A percentile compares a stretch with the other conserved stretches of the same genome.
phyloP scores from a whole-genome alignment of 306 rosid species.

The Biancaea sappan region DNA sequence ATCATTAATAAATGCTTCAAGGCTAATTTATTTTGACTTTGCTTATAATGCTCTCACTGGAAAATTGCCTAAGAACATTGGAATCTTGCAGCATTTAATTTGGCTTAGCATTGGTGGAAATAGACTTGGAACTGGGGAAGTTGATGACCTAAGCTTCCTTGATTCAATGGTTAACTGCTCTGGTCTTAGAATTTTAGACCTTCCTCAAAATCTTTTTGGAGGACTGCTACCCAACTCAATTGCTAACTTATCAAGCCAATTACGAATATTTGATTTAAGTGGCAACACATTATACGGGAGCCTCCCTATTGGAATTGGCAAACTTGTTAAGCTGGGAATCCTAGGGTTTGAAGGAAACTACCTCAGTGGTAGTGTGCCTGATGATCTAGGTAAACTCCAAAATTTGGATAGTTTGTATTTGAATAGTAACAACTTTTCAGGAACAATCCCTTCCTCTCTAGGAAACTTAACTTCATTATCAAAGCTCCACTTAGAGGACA shows the following conservation, averaged over 20 bases:
- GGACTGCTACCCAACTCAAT: conserved; percentile 42
- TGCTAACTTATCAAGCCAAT: conserved; percentile 35
- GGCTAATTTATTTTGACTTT: conserved; percentile 43
- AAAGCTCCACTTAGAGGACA: conserved; percentile 22
- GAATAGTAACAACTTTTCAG: conserved; percentile 37
- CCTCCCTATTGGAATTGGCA: conserved; percentile 41
- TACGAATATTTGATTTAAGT: conserved; percentile 4
- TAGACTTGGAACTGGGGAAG: conserved; percentile 39
- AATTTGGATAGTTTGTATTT: conserved; percentile 26
- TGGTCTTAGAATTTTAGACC: conserved; percentile 14
- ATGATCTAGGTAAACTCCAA: conserved; percentile 36
- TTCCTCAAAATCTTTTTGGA: conserved; percentile 33
- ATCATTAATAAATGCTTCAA: conserved; percentile 51
- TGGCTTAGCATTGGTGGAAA: conserved; percentile 37
- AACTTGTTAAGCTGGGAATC: conserved; percentile 27
- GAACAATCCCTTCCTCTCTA: conserved; percentile 40
- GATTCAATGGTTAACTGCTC: conserved; percentile 41
- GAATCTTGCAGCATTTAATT: conserved; percentile 38
- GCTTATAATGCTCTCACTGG: conserved; percentile 43
- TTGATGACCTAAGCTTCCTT: conserved; percentile 39
- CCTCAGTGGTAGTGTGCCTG: conserved; percentile 35
- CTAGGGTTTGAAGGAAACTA: conserved; percentile 37
- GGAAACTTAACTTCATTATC: conserved; percentile 46
- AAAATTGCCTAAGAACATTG: conserved; percentile 41
- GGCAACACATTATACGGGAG: conserved; percentile 30